Conservation (phyloP, 208 protist species). For the Vickermania ingenoplastis region DNA sequence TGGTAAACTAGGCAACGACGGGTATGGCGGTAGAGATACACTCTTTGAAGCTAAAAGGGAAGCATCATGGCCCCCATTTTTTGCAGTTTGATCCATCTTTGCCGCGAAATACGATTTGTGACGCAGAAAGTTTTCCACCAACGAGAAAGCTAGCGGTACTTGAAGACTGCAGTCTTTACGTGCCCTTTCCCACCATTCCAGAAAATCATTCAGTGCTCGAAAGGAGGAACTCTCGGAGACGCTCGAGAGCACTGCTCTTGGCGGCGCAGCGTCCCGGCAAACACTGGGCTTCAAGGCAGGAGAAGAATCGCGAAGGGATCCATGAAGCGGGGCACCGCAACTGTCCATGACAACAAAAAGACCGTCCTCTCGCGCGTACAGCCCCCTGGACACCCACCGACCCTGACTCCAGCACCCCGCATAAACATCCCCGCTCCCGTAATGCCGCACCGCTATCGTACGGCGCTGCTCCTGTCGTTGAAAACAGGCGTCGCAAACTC, state of each 20-base stretch:
- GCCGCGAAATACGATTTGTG: background rate
- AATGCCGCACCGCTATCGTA: constrained; percentile 47
- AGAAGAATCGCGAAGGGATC: background rate
- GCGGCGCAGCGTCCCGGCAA: background rate
- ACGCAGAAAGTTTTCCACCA: background rate
- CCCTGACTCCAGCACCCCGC: constrained; percentile 66
- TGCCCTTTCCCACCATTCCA: background rate
- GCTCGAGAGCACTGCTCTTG: background rate
- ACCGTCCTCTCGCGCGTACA: constrained; percentile 69
- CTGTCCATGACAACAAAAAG: constrained; percentile 59
- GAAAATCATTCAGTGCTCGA: background rate
- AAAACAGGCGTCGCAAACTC: constrained; percentile 72
- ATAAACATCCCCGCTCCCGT: constrained; percentile 63
- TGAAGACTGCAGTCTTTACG: background rate
- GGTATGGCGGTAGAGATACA: background rate
- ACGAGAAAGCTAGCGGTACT: background rate
- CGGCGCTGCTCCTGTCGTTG: constrained; percentile 59
- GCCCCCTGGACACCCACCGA: constrained; percentile 56
- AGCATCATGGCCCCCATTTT: background rate
- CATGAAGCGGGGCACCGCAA: constrained; percentile 33
- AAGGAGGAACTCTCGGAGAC: background rate
- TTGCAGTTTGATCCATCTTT: background rate
- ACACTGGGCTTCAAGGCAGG: background rate
- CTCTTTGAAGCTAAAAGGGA: background rate
- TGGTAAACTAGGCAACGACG: background rate